Conservation (phyloP, 225 moss, liverwort and hornwort species). For the Polytrichum formosum region DNA sequence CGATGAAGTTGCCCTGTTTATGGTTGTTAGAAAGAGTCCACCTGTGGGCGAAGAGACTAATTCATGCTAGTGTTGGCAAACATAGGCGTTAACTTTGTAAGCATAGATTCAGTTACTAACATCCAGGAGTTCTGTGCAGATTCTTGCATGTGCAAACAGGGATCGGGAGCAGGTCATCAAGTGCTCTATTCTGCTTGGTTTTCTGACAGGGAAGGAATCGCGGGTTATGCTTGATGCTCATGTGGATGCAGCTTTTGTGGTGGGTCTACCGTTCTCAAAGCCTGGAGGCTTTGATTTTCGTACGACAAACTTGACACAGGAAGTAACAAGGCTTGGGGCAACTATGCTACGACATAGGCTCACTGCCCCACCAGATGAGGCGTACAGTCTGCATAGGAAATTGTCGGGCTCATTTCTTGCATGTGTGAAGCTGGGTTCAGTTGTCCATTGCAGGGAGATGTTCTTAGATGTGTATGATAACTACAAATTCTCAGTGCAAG, state of each 20-base stretch:
- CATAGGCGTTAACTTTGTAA: too few relatives aligned
- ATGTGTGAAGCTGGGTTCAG: conserved; percentile 84
- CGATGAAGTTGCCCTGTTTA: too few relatives aligned
- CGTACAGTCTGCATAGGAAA: conserved; percentile 92
- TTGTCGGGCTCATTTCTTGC: conserved; percentile 95
- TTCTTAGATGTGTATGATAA: conserved; percentile 61
- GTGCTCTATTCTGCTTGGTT: conserved; percentile 75
- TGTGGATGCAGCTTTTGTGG: conserved; percentile 80
- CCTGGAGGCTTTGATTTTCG: conserved; percentile 78
- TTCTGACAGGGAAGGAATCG: conserved; percentile 80
- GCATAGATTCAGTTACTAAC: too few relatives aligned
- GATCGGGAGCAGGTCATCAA: conserved; percentile 80
- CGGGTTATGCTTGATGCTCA: conserved; percentile 73
- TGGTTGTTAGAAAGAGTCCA: too few relatives aligned
- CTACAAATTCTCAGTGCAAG: conserved; percentile 35
- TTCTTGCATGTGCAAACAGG: conserved; percentile 90
- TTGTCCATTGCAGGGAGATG: conserved; percentile 82
- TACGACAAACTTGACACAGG: conserved; percentile 61
- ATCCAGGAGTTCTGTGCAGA: conserved; percentile 35
- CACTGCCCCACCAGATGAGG: conserved; percentile 92
- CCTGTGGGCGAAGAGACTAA: too few relatives aligned
- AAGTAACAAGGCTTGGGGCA: conserved; percentile 78
- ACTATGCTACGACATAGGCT: conserved; percentile 85
- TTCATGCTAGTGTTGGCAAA: too few relatives aligned
- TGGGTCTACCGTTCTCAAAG: conserved; percentile 79